Conservation (phyloP, 1,139 yeast species). For the Blastobotrys aristatus region DNA sequence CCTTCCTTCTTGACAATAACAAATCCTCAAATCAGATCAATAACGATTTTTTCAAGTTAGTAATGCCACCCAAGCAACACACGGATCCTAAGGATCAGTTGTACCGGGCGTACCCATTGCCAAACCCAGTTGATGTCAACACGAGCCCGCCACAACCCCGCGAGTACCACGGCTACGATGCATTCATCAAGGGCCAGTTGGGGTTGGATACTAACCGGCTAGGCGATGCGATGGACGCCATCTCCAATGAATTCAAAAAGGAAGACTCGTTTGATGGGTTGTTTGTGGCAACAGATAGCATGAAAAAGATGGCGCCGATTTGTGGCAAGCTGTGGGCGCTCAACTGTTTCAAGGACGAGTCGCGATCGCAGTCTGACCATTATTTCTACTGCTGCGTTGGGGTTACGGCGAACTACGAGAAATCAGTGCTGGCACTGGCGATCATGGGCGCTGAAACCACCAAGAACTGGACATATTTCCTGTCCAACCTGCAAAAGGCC, state of each 20-base stretch:
- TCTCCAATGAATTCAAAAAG: slow-evolving; percentile 1
- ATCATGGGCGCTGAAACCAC: slow-evolving; percentile 3
- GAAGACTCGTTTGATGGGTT: slow-evolving; percentile 5
- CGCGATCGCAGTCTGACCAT: neutral
- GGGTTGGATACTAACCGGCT: slow-evolving; percentile 1
- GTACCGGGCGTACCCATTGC: slow-evolving; percentile 9
- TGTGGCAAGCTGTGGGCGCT: slow-evolving; percentile 3
- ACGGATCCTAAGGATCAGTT: neutral
- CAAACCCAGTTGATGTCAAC: slow-evolving; percentile 2
- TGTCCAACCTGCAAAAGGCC: neutral
- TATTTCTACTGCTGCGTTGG: slow-evolving; percentile 3
- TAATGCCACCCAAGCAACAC: slow-evolving; percentile 8
- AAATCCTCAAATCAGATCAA: neutral
- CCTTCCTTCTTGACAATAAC: neutral
- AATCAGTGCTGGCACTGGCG: slow-evolving; percentile 5
- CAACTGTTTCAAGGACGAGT: slow-evolving; percentile 3
- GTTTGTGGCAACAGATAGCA: slow-evolving; percentile 5
- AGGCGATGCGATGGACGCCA: slow-evolving; percentile 3
- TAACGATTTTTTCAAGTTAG: neutral
- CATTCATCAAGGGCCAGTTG: slow-evolving; percentile 9
- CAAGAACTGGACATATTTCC: slow-evolving; percentile 7
- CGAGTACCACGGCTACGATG: slow-evolving; percentile 9
- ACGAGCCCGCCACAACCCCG: slow-evolving; percentile 3
- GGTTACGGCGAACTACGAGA: neutral
- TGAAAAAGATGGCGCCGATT: slow-evolving; percentile 8